Conservation (phyloP, 1,284 basidiomycete genomes). For the Pseudozyma sp. region DNA sequence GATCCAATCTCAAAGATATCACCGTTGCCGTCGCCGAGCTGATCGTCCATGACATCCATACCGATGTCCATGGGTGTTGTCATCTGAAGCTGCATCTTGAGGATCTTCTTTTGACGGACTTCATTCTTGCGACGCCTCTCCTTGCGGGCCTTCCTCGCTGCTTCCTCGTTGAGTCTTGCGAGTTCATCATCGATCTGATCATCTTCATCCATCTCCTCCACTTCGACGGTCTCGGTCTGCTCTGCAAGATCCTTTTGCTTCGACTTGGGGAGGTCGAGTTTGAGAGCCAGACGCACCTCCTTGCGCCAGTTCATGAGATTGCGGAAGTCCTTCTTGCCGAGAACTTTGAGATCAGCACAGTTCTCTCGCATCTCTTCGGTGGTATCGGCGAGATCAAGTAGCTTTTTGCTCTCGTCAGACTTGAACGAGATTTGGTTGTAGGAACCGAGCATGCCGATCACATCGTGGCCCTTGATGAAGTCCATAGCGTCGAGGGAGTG, state of each 20-base stretch:
- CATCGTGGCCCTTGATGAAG: conserved; percentile 75
- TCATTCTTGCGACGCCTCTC: conserved; percentile 90
- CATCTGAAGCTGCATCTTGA: conserved; percentile 97
- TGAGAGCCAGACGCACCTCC: conserved; percentile 78
- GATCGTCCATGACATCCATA: conserved; percentile 74
- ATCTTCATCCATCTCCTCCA: conserved; percentile 73
- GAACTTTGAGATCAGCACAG: conserved; percentile 91
- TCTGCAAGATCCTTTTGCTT: conserved; percentile 49
- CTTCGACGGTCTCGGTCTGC: conserved; percentile 72
- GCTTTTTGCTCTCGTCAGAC: conserved; percentile 77
- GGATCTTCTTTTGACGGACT: conserved; percentile 84
- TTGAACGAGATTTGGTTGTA: conserved; percentile 85
- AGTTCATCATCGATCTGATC: conserved; percentile 80
- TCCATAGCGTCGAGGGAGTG: conserved; percentile 79
- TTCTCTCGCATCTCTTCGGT: conserved; percentile 84
- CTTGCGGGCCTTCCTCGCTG: conserved; percentile 79
- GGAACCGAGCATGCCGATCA: conserved; percentile 81
- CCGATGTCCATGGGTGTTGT: conserved; percentile 95
- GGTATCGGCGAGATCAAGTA: conserved; percentile 73
- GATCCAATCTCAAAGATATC: conserved; percentile 62
- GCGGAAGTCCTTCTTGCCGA: conserved; percentile 98
- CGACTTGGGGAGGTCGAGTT: conserved; percentile 52
- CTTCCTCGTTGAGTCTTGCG: conserved; percentile 84
- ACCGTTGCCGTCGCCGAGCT: conserved; percentile 53
- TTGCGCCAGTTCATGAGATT: conserved; percentile 84